Evolutionary conservation across 1,284 basidiomycete genomes (phyloP).

Genomic region (Melanopsichium pennsylvanicum): DNA sequence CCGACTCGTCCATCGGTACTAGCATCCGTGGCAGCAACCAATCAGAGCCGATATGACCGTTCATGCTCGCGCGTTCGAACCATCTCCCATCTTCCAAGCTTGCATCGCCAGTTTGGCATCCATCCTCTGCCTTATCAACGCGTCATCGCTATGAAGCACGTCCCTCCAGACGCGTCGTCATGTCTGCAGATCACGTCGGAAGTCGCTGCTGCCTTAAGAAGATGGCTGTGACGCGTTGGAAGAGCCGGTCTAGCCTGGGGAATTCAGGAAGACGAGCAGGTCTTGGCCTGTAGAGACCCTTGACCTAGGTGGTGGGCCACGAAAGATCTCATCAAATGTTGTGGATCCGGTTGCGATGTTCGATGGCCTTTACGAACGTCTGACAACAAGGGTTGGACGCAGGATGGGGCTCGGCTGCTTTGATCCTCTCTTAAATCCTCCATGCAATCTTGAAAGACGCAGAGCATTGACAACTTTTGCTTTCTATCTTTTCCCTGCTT

Average conservation of each 20-base stretch:
- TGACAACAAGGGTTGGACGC: no score
- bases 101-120: not conserved
- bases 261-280: no score
- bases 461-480: conserved; percentile 4
- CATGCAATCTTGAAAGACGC: not conserved
- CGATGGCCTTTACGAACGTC: no score
- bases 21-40: not conserved
- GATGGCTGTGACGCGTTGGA: no score
- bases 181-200: not conserved
- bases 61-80: not conserved
- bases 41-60: not conserved
- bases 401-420: no score
- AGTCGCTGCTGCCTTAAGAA: no score
- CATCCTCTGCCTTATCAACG: conserved; percentile 8
- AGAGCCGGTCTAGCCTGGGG: no score
- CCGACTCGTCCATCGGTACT: not conserved
- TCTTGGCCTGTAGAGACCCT: no score
- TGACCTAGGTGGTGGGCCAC: no score
- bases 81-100: not conserved
- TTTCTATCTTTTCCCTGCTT: not conserved
- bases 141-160: not conserved
- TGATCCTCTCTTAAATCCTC: no score
- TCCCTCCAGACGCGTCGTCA: not conserved
- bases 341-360: no score
- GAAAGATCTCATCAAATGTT: no score